phyloP scores from a whole-genome alignment of 2,329 filamentous ascomycete genomes.

The Curvularia sp. region DNA sequence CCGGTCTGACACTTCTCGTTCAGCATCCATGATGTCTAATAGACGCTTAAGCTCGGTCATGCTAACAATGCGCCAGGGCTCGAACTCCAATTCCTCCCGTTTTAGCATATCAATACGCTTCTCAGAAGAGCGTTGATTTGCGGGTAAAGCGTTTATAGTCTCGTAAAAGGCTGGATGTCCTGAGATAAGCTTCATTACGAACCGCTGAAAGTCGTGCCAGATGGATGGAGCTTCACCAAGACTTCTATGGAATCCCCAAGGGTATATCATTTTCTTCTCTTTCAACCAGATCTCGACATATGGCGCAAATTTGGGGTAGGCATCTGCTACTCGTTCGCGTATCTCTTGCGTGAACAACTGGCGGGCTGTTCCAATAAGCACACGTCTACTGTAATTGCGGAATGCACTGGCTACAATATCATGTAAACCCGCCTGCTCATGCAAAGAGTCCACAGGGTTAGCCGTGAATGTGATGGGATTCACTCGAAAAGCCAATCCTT shows the following conservation, averaged over 20 bases:
- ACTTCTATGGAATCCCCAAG: background rate
- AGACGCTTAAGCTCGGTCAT: background rate
- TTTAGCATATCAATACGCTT: background rate
- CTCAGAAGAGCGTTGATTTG: background rate
- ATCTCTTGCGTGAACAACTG: background rate
- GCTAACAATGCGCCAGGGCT: background rate
- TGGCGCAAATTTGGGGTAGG: background rate
- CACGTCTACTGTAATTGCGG: background rate
- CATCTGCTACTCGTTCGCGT: background rate
- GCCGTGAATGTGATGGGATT: background rate
- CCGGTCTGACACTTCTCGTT: background rate
- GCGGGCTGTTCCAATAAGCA: background rate
- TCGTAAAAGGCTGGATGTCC: background rate
- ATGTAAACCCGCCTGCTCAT: background rate
- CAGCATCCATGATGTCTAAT: background rate
- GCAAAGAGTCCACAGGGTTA: background rate
- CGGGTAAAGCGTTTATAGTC: background rate
- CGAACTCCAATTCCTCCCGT: background rate
- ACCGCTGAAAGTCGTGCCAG: background rate
- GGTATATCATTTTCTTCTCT: background rate
- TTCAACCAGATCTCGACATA: background rate
- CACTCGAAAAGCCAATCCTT: background rate
- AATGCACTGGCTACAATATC: background rate
- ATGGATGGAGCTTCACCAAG: background rate
- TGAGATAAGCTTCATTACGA: background rate